Evolutionary conservation across 2,329 filamentous ascomycete genomes (phyloP).

Genomic region (Trichoderma sp.): DNA sequence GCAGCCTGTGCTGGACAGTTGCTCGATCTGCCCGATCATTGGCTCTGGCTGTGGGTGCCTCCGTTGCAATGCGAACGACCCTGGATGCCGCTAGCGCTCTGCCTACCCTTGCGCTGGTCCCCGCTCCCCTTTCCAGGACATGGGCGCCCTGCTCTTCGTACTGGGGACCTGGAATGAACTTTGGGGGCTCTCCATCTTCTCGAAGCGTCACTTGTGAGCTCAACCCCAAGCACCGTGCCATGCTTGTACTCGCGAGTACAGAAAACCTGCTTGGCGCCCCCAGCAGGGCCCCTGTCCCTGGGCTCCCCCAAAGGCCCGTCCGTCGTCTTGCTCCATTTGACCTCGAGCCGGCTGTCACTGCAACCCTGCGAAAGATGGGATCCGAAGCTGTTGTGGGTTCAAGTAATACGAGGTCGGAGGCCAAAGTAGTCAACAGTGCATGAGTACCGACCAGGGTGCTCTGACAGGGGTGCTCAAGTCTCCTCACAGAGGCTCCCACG

Average conservation of each 20-base stretch:
- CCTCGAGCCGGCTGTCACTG: constrained; percentile 21
- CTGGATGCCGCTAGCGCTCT: constrained; percentile 36
- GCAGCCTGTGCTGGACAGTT: constrained; percentile 20
- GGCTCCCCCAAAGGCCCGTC: background rate
- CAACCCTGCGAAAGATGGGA: constrained; percentile 8
- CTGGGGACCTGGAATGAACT: too few species aligned
- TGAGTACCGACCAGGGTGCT: too few species aligned
- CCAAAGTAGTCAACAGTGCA: too few species aligned
- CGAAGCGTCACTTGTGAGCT: too few species aligned
- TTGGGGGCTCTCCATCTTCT: too few species aligned
- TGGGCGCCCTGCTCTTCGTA: too few species aligned
- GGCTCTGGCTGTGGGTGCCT: constrained; percentile 34
- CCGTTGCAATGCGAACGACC: constrained; percentile 34
- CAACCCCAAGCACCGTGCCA: too few species aligned
- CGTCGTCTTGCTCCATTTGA: constrained; percentile 5
- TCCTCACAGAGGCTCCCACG: too few species aligned
- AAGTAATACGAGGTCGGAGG: too few species aligned
- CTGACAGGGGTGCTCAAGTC: too few species aligned
- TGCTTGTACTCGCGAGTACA: background rate
- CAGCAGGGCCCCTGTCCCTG: constrained; percentile 2
- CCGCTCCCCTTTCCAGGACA: background rate
- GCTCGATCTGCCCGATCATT: constrained; percentile 45
- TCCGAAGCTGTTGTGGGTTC: background rate
- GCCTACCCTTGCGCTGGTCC: constrained; percentile 16
- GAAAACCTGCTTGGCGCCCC: background rate